Evolutionary conservation across 2,329 filamentous ascomycete species (phyloP).

Genomic region (Apiospora kogelbergensis): DNA sequence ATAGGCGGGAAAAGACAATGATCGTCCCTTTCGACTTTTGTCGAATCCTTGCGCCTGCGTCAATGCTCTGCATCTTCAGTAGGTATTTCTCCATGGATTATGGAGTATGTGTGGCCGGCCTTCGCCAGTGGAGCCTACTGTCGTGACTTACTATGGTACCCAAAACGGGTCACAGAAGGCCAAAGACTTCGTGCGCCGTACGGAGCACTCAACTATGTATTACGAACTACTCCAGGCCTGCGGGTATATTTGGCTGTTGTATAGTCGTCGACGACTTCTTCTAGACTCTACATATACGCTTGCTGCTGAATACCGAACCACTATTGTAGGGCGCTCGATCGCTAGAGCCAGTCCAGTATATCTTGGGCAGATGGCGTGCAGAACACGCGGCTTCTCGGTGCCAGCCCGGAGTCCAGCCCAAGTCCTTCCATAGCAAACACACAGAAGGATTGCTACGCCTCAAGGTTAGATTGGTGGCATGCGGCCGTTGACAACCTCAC

Average conservation of each 20-base stretch:
- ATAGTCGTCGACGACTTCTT: background rate
- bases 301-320: background rate
- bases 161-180: background rate
- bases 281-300: background rate
- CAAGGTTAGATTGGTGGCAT: background rate
- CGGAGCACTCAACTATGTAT: constrained; percentile 2
- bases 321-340: background rate
- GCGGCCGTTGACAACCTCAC: background rate
- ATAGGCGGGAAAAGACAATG: background rate
- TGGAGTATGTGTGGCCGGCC: background rate
- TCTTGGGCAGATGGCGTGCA: background rate
- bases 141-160: background rate
- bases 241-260: background rate
- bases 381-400: background rate
- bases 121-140: background rate
- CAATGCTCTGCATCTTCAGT: constrained; percentile 8
- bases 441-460: background rate
- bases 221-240: background rate
- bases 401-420: background rate
- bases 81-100: background rate
- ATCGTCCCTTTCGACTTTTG: background rate
- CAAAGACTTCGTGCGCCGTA: background rate
- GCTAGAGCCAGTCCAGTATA: background rate
- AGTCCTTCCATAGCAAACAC: background rate
- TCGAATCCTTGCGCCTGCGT: constrained; percentile 4